A percentile compares a stretch with the other conserved stretches of the same genome.
These are phyloP conservation scores for Carallia brachiata DNA, from an alignment of 345 rosid genomes.

Conservation along the genomic window DNA sequence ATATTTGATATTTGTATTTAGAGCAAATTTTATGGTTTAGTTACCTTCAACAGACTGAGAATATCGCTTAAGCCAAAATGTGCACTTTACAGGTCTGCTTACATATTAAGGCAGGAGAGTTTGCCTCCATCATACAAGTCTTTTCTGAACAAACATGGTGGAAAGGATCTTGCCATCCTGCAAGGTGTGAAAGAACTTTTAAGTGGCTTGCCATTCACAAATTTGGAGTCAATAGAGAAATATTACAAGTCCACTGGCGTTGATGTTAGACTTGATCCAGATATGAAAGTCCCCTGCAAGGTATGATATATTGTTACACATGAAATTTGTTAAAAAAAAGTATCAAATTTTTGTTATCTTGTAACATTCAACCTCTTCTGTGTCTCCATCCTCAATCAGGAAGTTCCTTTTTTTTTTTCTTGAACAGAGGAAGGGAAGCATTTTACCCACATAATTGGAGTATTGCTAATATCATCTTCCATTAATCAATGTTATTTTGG, in stretches of 20 bases:
- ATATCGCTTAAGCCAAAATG: slow-evolving; percentile 11
- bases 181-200: slow-evolving; percentile 81
- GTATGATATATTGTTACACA: slow-evolving; percentile 38
- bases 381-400: background rate
- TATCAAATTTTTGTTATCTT: background rate
- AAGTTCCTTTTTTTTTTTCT: background rate
- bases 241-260: slow-evolving; percentile 66
- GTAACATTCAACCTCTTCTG: background rate
- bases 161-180: slow-evolving; percentile 61
- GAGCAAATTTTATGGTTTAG: background rate
- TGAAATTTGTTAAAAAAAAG: slow-evolving; percentile 2
- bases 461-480: background rate
- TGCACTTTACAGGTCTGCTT: slow-evolving; percentile 68
- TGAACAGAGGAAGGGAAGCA: background rate
- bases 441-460: background rate
- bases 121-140: slow-evolving; percentile 90
- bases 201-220: slow-evolving; percentile 58
- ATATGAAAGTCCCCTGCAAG: slow-evolving; percentile 80
- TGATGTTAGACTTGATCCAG: slow-evolving; percentile 71
- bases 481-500: background rate
- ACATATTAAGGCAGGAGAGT: slow-evolving; percentile 81
- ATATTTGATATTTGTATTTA: background rate
- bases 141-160: slow-evolving; percentile 86
- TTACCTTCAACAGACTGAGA: background rate
- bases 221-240: slow-evolving; percentile 63